Evolutionary conservation across 257 asterid genomes (phyloP).

Genomic region (Solanum verrucosum): DNA sequence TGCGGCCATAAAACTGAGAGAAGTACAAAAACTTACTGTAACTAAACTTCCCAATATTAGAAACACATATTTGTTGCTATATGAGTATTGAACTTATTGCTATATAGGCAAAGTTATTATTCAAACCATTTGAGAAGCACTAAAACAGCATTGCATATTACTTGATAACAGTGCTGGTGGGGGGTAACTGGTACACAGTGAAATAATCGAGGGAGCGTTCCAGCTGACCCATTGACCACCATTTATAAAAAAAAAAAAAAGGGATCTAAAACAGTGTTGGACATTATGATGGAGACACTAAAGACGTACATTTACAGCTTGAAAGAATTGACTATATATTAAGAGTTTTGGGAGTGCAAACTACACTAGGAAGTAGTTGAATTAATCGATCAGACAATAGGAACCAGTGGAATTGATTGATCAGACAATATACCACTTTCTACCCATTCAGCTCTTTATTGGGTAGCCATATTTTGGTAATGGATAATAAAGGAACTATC

Average conservation of each 20-base stretch:
- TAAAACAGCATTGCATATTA: background rate
- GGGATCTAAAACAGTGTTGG: background rate
- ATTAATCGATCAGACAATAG: background rate
- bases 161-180: background rate
- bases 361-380: background rate
- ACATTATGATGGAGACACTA: background rate
- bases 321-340: background rate
- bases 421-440: background rate
- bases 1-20: slow-evolving; percentile 68
- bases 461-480: background rate
- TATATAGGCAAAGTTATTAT: background rate
- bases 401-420: background rate
- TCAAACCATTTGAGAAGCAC: background rate
- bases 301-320: background rate
- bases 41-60: background rate
- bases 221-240: background rate
- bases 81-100: background rate
- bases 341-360: background rate
- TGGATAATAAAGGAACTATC: background rate
- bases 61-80: background rate
- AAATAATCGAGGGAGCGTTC: background rate
- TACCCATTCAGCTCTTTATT: background rate
- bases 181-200: background rate
- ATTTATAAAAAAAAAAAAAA: background rate
- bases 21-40: background rate